Base-by-base conservation (phyloP, 2,329 filamentous ascomycete species). In the Diplodia corticola region DNA sequence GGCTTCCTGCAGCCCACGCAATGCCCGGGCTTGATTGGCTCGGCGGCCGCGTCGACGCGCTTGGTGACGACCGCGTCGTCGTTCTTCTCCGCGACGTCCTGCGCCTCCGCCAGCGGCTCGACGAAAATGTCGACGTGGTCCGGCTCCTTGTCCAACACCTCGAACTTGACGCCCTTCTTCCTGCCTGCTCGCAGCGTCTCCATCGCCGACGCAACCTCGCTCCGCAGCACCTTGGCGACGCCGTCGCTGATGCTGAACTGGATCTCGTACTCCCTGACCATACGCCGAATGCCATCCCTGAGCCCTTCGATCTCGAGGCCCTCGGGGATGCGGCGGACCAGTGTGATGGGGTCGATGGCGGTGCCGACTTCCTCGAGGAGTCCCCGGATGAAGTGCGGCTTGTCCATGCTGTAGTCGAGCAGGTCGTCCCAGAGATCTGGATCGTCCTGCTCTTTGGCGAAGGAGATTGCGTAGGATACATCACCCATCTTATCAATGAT, bases 341-440 rank as follows among this genome's bases (percentile, higher is more conserved):
- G 86, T 17, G 90, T 91, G 69, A 98, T 94, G 0, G 95, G 95
- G 73, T 98, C 89, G 73, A 99, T 95, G 1, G 92, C 88, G 0
- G 93, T 98, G 40, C 95, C 95, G 1, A 97, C 94, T 79, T 98
- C 92, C 73, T 97, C 92, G 0, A 99, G 86, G 3, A 99, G 82
- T 0, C 91, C 93, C 13, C 92, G 89, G 70, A 99, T 98, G 79
- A 99, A 99, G 48, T 88, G 88, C 0, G 95, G 95, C 74, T 97
- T 97, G 79, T 97, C 93, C 95, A 99, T 98, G 68, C 91, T 94
- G 77, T 98, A 98, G 71, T 94, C 88, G 5, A 99, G 86, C 7
- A 99, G 84, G 73, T 98, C 93, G 69, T 97, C 91, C 95, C 95
- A 99, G 0, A 99, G 84, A 71, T 97, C 93, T 0, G 89, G 88